Percentiles rank a stretch among this genome's conserved stretches.
These are phyloP conservation scores for Eucalyptus sp. DNA, from an alignment of 345 rosid species.

Conservation along the genomic window DNA sequence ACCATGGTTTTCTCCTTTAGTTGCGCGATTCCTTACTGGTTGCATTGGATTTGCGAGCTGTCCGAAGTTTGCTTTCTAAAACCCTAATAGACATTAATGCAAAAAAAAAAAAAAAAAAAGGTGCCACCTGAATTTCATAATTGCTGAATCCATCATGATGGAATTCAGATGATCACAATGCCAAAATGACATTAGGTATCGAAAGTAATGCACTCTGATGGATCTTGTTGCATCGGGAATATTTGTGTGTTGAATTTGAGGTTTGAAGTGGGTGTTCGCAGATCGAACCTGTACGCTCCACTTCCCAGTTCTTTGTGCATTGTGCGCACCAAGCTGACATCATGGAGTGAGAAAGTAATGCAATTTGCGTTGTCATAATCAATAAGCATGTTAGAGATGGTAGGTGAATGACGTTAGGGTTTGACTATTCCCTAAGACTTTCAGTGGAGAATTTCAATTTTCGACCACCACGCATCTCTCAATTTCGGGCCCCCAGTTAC, in stretches of 20 bases:
- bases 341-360: too few species aligned
- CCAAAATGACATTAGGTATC: background rate
- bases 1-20: background rate
- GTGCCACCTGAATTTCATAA: background rate
- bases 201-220: too few species aligned
- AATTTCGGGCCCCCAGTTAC: background rate
- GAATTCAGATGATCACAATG: background rate
- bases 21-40: background rate
- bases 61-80: background rate
- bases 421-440: background rate
- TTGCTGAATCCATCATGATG: background rate
- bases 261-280: too few species aligned
- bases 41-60: background rate
- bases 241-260: too few species aligned
- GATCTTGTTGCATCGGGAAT: too few species aligned
- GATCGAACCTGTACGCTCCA: too few species aligned
- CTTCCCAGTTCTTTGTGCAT: too few species aligned
- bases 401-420: background rate
- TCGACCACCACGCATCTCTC: background rate
- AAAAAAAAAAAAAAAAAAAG: background rate
- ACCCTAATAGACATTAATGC: background rate
- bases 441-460: background rate
- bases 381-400: background rate
- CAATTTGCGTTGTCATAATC: too few species aligned
- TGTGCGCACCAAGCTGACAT: too few species aligned